Conservation (phyloP, 352 stramenopile species). For the Globisporangium iwayamae region DNA sequence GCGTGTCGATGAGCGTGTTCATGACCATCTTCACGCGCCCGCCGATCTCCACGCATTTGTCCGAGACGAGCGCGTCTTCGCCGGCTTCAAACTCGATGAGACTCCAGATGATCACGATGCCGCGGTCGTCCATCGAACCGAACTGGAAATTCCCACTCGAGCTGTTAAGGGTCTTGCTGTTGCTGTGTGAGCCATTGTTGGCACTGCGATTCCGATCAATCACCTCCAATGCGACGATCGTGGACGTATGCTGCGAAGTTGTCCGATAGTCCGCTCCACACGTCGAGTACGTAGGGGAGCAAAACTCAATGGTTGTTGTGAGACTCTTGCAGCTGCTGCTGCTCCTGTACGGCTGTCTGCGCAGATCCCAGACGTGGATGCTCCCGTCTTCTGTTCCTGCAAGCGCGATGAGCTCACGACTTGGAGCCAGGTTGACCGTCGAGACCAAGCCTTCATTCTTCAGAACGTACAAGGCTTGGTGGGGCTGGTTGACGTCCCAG, state of each 20-base stretch:
- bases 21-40: conserved; percentile 63
- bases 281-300: conserved; percentile 55
- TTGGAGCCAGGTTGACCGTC: conserved; percentile 37
- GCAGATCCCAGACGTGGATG: conserved; percentile 68
- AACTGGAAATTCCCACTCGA: conserved; percentile 53
- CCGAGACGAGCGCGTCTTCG: conserved; percentile 37
- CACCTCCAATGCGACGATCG: conserved; percentile 43
- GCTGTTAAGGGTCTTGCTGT: conserved; percentile 5
- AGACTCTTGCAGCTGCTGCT: background rate
- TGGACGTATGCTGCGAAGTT: conserved; percentile 34
- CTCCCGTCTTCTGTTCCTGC: conserved; percentile 56
- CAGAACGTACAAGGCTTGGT: conserved; percentile 37
- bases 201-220: conserved; percentile 18
- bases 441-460: conserved; percentile 46
- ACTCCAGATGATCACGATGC: conserved; percentile 67
- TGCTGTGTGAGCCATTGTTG: background rate
- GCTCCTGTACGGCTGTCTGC: conserved; percentile 17
- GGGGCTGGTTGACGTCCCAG: conserved; percentile 62
- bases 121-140: conserved; percentile 66
- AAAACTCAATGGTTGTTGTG: conserved; percentile 18
- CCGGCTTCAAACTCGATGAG: conserved; percentile 48
- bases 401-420: conserved; percentile 50
- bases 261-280: conserved; percentile 42
- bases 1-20: conserved; percentile 57
- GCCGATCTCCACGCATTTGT: conserved; percentile 67